Percentiles rank a stretch among this genome's conserved stretches.
phyloP scores from a whole-genome alignment of 495 filamentous ascomycete species.

The Xylaria flabelliformis region DNA sequence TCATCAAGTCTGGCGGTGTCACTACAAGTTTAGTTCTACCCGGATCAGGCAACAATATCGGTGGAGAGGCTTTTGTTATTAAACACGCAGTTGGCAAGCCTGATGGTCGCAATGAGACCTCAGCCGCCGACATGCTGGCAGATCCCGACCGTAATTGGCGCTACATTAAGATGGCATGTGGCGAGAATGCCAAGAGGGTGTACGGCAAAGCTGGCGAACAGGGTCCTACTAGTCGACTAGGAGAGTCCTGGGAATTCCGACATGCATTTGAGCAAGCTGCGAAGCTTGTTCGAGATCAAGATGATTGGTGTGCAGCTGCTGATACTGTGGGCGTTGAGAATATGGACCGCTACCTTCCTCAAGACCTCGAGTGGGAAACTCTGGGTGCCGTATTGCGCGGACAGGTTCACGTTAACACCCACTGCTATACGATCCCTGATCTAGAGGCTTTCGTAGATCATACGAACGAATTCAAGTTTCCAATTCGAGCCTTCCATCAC shows the following conservation, averaged over 20 bases:
- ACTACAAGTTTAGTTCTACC: constrained; percentile 70
- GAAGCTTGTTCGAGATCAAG: constrained; percentile 58
- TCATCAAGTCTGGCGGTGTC: constrained; percentile 72
- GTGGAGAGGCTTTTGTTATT: constrained; percentile 68
- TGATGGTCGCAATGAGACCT: constrained; percentile 60
- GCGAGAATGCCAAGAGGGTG: constrained; percentile 66
- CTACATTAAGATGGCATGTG: constrained; percentile 77
- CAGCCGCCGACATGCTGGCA: constrained; percentile 53
- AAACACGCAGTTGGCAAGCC: constrained; percentile 61
- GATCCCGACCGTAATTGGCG: constrained; percentile 58
- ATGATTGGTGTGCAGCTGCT: constrained; percentile 65
- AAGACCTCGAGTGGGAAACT: constrained; percentile 64
- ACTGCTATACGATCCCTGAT: constrained; percentile 71
- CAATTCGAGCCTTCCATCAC: constrained; percentile 67
- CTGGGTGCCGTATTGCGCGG: constrained; percentile 63
- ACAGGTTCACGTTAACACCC: constrained; percentile 67
- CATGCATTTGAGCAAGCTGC: constrained; percentile 65
- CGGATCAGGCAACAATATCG: constrained; percentile 70
- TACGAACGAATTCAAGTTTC: constrained; percentile 70
- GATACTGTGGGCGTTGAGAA: constrained; percentile 47
- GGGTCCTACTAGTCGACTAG: constrained; percentile 56
- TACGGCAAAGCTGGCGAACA: constrained; percentile 53
- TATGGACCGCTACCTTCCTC: constrained; percentile 54
- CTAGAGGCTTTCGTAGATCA: constrained; percentile 67
- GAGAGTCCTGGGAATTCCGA: constrained; percentile 68